These are phyloP conservation scores for Coniferiporia weirii DNA, from an alignment of 1,284 basidiomycete genomes.

Conservation along the genomic window DNA sequence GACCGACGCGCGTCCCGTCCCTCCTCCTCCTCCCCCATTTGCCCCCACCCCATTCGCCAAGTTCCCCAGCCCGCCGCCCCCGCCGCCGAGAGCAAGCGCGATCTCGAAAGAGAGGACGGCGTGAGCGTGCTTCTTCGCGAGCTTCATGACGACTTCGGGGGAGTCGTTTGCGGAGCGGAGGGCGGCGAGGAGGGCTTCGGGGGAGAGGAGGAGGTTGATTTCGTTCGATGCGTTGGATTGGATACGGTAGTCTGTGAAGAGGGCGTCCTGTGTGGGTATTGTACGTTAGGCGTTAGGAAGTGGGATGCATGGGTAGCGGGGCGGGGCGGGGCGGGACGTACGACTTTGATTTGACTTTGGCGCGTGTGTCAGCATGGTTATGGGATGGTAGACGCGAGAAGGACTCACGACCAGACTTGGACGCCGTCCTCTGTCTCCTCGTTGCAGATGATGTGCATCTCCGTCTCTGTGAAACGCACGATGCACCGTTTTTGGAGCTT, in stretches of 20 bases:
- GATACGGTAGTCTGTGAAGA: slow-evolving; percentile 81
- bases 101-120: slow-evolving; percentile 76
- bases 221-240: slow-evolving; percentile 83
- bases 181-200: slow-evolving; percentile 74
- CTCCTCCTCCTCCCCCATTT: too few species aligned
- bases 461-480: slow-evolving; percentile 71
- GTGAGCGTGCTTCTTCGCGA: slow-evolving; percentile 77
- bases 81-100: slow-evolving; percentile 35
- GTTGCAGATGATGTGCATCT: slow-evolving; percentile 81
- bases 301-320: slow-evolving; percentile 39
- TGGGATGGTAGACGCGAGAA: background rate
- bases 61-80: slow-evolving; percentile 5
- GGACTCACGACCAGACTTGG: slow-evolving; percentile 87
- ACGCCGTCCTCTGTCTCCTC: slow-evolving; percentile 80
- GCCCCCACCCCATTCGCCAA: too few species aligned
- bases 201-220: slow-evolving; percentile 67
- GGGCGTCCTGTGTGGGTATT: slow-evolving; percentile 40
- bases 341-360: slow-evolving; percentile 34
- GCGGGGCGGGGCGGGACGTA: slow-evolving; percentile 24
- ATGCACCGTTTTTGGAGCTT: slow-evolving; percentile 81
- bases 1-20: slow-evolving; percentile 42
- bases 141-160: slow-evolving; percentile 72
- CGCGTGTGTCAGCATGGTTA: background rate
- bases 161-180: slow-evolving; percentile 58
- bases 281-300: slow-evolving; percentile 26